Conservation (phyloP, 2,329 filamentous ascomycete species). For the Pseudogymnoascus sp. region DNA sequence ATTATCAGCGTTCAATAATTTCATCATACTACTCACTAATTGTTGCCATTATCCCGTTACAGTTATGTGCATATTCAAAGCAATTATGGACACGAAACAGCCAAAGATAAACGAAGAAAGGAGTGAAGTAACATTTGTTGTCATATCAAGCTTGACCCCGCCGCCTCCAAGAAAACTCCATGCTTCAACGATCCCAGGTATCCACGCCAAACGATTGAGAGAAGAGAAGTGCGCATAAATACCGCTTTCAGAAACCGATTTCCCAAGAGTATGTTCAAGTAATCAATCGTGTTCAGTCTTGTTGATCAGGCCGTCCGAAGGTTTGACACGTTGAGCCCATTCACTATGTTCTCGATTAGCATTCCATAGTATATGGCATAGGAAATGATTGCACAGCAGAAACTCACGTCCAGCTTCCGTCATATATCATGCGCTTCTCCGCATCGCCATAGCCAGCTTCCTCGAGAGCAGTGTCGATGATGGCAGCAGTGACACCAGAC, state of each 20-base stretch:
- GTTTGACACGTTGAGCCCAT: conserved; percentile 59
- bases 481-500: conserved; percentile 86
- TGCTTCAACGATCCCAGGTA: conserved; percentile 1
- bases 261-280: neutral
- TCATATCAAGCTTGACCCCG: neutral
- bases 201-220: conserved; percentile 8
- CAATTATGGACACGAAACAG: neutral
- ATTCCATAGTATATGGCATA: neutral
- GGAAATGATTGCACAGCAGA: neutral
- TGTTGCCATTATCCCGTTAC: neutral
- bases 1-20: neutral
- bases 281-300: conserved; percentile 35
- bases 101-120: neutral
- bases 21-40: neutral
- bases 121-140: neutral
- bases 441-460: conserved; percentile 67
- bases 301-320: conserved; percentile 54
- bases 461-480: conserved; percentile 79
- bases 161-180: conserved; percentile 6
- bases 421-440: conserved; percentile 70
- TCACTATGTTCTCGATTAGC: conserved; percentile 37
- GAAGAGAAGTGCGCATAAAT: conserved; percentile 1
- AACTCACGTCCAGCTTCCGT: conserved; percentile 95
- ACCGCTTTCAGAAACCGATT: neutral
- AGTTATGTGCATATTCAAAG: neutral